Conservation (phyloP, 2,329 filamentous ascomycete genomes). For the Capronia coronata region DNA sequence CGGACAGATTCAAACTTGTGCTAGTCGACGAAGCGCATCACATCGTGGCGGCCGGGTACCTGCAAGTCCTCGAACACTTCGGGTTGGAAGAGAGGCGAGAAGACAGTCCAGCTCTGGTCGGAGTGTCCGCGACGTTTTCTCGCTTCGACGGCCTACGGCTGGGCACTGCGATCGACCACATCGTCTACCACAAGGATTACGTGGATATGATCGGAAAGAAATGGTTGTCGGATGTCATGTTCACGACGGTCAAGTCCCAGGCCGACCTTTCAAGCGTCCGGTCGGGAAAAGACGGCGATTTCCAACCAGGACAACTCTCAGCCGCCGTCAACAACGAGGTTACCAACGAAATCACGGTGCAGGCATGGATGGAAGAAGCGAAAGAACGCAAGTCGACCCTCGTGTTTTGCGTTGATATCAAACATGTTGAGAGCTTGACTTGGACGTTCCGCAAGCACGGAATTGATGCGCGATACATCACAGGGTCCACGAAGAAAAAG, state of each 20-base stretch:
- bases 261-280: constrained; percentile 71
- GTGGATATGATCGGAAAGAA: constrained; percentile 79
- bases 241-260: constrained; percentile 82
- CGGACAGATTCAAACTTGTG: constrained; percentile 73
- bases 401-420: constrained; percentile 87
- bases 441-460: constrained; percentile 68
- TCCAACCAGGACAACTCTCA: constrained; percentile 70
- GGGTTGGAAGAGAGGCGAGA: constrained; percentile 52
- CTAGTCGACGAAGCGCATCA: constrained; percentile 96
- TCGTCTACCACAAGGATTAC: constrained; percentile 88
- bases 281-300: constrained; percentile 64
- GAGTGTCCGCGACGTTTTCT: constrained; percentile 78
- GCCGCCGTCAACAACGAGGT: constrained; percentile 72
- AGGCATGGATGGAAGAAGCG: constrained; percentile 77
- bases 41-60: constrained; percentile 78
- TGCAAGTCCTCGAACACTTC: constrained; percentile 71
- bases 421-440: constrained; percentile 70
- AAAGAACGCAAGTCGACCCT: constrained; percentile 70
- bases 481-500: constrained; percentile 66
- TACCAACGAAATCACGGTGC: constrained; percentile 77
- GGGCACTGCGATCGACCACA: constrained; percentile 82
- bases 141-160: constrained; percentile 77
- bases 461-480: constrained; percentile 80
- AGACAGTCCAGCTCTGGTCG: constrained; percentile 63
- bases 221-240: constrained; percentile 86